These are phyloP conservation scores for Penicillium sp. DNA, from an alignment of 2,329 filamentous ascomycete genomes.

Conservation along the genomic window DNA sequence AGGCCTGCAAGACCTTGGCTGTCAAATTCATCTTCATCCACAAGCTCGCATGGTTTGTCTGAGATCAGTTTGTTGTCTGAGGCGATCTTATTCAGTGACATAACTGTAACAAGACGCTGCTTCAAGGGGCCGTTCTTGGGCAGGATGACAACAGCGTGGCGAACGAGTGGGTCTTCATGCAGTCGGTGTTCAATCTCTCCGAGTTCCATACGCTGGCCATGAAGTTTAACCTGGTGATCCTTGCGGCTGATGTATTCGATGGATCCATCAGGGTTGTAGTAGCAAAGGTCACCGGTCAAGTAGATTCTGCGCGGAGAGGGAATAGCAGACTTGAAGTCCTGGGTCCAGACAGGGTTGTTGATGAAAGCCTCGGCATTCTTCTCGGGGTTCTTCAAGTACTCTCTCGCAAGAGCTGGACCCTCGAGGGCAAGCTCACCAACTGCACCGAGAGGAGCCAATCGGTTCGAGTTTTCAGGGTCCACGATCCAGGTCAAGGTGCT, in stretches of 20 bases:
- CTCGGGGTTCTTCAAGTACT: slow-evolving; percentile 44
- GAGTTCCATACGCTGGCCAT: slow-evolving; percentile 68
- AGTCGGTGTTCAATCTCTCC: slow-evolving; percentile 52
- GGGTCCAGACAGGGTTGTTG: slow-evolving; percentile 32
- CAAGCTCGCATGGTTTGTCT: slow-evolving; percentile 38
- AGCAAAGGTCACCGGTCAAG: slow-evolving; percentile 38
- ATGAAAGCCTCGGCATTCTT: slow-evolving; percentile 39
- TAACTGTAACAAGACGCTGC: slow-evolving; percentile 50
- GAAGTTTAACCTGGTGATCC: slow-evolving; percentile 69
- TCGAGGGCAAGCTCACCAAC: slow-evolving; percentile 43
- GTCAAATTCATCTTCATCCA: slow-evolving; percentile 29
- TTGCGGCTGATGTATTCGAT: slow-evolving; percentile 59
- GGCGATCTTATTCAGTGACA: slow-evolving; percentile 39
- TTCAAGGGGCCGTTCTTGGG: slow-evolving; percentile 49
- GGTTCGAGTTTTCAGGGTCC: slow-evolving; percentile 35
- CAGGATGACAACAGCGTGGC: slow-evolving; percentile 49
- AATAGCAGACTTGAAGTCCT: slow-evolving; percentile 18
- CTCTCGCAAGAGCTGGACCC: slow-evolving; percentile 42
- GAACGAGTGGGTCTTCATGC: slow-evolving; percentile 36
- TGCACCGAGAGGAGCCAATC: slow-evolving; percentile 42
- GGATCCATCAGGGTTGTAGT: slow-evolving; percentile 39
- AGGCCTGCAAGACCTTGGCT: slow-evolving; percentile 33
- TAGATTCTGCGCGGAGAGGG: slow-evolving; percentile 28
- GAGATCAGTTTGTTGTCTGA: slow-evolving; percentile 31
- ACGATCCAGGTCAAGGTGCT: slow-evolving; percentile 40